A percentile compares a stretch with the other conserved stretches of the same genome.
These are phyloP conservation scores for Fusarium armeniacum DNA, from an alignment of 2,329 filamentous ascomycete genomes.

Conservation along the genomic window DNA sequence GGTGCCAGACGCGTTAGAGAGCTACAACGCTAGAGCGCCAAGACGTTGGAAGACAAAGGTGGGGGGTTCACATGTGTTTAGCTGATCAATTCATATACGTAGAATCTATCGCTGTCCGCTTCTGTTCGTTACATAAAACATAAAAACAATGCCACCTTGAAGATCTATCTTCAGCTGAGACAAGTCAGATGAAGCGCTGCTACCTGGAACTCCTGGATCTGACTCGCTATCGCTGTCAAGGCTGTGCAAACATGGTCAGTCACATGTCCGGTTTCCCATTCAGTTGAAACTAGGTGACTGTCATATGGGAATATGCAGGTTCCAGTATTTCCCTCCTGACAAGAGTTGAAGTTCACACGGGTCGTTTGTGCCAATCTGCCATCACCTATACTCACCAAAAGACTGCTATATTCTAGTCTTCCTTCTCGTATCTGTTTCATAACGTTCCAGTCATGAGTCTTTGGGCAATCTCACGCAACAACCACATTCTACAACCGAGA, in stretches of 20 bases:
- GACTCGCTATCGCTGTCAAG: constrained; percentile 20
- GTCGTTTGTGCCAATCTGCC: constrained; percentile 11
- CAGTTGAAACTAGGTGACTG: constrained; percentile 27
- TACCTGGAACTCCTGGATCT: constrained; percentile 26
- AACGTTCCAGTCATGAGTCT: constrained; percentile 8
- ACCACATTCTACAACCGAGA: background rate
- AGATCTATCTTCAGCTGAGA: constrained; percentile 13
- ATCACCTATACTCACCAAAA: background rate
- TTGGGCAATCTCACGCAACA: background rate
- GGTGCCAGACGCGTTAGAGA: constrained; percentile 21
- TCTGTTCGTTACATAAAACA: background rate
- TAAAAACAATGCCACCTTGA: constrained; percentile 9
- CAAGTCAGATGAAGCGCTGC: constrained; percentile 28
- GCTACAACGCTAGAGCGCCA: constrained; percentile 25
- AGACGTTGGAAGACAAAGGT: constrained; percentile 14
- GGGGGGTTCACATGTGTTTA: constrained; percentile 17
- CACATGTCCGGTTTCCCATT: constrained; percentile 39
- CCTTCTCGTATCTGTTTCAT: background rate
- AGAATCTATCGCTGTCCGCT: background rate
- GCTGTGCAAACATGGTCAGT: constrained; percentile 29
- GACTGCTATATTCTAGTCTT: background rate
- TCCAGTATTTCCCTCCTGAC: constrained; percentile 28
- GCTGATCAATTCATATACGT: background rate
- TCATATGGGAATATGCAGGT: constrained; percentile 33
- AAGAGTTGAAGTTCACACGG: constrained; percentile 18